Evolutionary conservation across 75 land plant species (phyloP).

Genomic region (Pinus tabuliformis): DNA sequence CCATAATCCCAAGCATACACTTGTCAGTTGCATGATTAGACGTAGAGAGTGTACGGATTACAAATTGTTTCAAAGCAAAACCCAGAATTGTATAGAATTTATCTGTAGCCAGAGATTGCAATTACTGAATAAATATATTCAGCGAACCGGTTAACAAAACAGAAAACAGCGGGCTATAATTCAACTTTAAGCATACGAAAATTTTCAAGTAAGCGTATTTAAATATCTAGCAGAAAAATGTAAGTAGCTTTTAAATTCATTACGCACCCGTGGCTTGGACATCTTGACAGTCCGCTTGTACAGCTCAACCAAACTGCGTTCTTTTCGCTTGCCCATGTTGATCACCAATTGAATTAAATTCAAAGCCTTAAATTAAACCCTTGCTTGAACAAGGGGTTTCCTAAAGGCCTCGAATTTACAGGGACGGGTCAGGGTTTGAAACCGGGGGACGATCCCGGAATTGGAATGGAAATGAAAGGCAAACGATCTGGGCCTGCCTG

Average conservation of each 20-base stretch:
- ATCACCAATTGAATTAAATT: neutral
- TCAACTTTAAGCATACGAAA: no score
- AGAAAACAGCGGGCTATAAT: no score
- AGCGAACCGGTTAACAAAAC: no score
- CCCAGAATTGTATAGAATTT: no score
- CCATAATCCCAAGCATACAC: no score
- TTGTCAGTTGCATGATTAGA: no score
- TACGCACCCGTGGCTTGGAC: slow-evolving; percentile 5
- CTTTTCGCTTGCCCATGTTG: neutral
- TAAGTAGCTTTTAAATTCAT: neutral
- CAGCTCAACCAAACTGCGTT: neutral
- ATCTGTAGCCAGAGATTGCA: no score
- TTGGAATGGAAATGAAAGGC: neutral
- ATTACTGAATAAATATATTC: no score
- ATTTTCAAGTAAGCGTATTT: no score
- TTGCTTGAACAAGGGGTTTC: neutral
- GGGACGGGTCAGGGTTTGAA: neutral
- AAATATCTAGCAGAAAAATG: neutral
- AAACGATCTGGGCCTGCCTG: neutral
- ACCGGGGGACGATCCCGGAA: neutral
- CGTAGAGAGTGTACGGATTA: no score
- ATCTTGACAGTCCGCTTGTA: slow-evolving; percentile 1
- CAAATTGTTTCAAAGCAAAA: no score
- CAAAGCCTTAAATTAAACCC: neutral
- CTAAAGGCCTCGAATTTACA: neutral